Base-by-base conservation (phyloP, 495 filamentous ascomycete species). In the Oidiodendron maius region DNA sequence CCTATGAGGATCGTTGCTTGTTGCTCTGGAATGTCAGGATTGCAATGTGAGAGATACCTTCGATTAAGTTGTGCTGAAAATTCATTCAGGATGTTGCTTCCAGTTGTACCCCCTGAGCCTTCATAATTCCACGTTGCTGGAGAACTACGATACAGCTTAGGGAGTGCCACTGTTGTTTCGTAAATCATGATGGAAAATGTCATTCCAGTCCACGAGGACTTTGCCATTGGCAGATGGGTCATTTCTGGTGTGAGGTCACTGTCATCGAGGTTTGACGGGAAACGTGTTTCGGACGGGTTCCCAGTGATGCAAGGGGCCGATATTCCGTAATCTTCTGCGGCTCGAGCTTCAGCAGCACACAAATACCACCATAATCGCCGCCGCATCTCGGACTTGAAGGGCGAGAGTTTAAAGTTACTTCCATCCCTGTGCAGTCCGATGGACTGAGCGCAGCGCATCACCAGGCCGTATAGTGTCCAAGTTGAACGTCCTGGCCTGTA, bases 221-320 rank as follows among this genome's bases (percentile, higher is more conserved):
- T 69, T 1, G 69, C 61, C 3, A 54, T 55, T 1, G 73, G 72
- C 1, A 61, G 51, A 40, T 70, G 68, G 47, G 73, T 73, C 39
- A 69, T 65, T 40, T 71, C 63, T 10, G 72, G 54, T 49, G 68
- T 71, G 26, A 81, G 61, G 56, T 80, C 74, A 25, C 70, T 64
- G 41, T 81, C 76, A 55, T 81, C 77, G 49, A 80, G 69, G 48
- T 81, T 81, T 26, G 74, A 63, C 10, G 40, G 0, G 75, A 65
- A 11, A 66, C 68, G 34, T 68, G 67, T 35, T 72, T 65, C 45
- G n/a, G n/a, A n/a, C n/a, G n/a, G n/a, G n/a, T n/a, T n/a, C n/a
- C n/a, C n/a, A n/a, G n/a, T n/a, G n/a, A n/a, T n/a, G 71, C 64
- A 0, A 62, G 58, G 2, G 61, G 45, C 23, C 61, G 48, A 1